phyloP scores from a whole-genome alignment of 2,329 filamentous ascomycete genomes.

The Daldinia sp. region DNA sequence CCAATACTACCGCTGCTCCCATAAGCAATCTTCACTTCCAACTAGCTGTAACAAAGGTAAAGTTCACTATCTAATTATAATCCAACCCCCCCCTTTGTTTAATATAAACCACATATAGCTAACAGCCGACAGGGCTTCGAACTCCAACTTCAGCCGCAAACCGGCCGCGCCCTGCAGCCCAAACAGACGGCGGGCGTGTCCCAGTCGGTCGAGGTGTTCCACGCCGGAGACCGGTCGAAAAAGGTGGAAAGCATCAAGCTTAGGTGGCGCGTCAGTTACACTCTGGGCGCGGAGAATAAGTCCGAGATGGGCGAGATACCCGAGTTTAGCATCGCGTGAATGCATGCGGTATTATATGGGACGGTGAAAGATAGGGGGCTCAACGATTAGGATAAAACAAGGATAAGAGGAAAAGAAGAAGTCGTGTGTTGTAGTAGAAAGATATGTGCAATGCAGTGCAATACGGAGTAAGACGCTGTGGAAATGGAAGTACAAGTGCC shows the following conservation, averaged over 20 bases:
- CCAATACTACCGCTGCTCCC: slow-evolving; percentile 78
- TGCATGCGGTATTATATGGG: neutral
- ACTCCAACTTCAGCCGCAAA: slow-evolving; percentile 86
- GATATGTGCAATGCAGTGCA: neutral
- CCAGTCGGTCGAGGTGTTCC: slow-evolving; percentile 81
- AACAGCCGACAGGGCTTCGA: slow-evolving; percentile 74
- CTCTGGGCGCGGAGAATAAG: slow-evolving; percentile 72
- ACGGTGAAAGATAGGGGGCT: too few relatives aligned
- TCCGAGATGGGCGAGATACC: slow-evolving; percentile 89
- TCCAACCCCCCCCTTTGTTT: neutral
- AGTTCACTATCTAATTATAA: slow-evolving; percentile 32
- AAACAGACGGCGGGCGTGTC: slow-evolving; percentile 80
- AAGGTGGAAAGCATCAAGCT: slow-evolving; percentile 88
- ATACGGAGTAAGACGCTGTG: too few relatives aligned
- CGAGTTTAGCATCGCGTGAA: slow-evolving; percentile 77
- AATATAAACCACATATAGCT: slow-evolving; percentile 17
- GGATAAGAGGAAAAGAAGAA: neutral
- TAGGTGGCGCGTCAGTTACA: slow-evolving; percentile 88
- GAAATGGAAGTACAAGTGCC: neutral
- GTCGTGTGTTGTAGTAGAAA: neutral
- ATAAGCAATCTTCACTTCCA: slow-evolving; percentile 89
- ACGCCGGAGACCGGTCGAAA: slow-evolving; percentile 74
- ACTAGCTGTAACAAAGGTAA: slow-evolving; percentile 92
- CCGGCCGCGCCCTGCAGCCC: slow-evolving; percentile 79
- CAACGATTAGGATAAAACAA: too few relatives aligned